Evolutionary conservation across 305 asterid genomes (phyloP).

Genomic region (Withania somnifera): DNA sequence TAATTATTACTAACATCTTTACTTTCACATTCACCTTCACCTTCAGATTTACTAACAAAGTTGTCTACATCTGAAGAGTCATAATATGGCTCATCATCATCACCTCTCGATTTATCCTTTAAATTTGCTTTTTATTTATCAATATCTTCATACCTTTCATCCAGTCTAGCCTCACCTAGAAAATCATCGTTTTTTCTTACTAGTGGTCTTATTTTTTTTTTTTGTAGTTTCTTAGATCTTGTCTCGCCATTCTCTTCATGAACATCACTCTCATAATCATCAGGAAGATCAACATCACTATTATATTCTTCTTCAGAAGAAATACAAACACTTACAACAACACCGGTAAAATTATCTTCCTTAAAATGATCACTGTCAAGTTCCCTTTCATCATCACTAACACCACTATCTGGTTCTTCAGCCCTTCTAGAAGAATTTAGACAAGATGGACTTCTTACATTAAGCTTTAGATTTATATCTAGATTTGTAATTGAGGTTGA

Average conservation of each 20-base stretch:
- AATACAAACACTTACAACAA: background rate
- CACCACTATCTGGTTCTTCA: background rate
- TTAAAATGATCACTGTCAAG: no score
- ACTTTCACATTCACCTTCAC: background rate
- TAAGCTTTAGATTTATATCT: no score
- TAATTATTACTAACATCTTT: background rate
- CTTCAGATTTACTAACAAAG: background rate
- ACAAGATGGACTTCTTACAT: background rate
- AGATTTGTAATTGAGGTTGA: background rate
- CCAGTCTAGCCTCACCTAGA: background rate
- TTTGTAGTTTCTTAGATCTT: background rate
- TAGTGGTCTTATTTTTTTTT: background rate
- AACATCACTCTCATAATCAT: background rate
- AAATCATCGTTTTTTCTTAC: background rate
- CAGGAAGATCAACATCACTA: no score
- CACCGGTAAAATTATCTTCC: background rate
- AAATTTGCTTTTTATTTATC: background rate
- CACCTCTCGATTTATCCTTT: background rate
- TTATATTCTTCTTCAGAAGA: no score
- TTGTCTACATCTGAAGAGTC: background rate
- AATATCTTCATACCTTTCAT: background rate
- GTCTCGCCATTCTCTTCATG: background rate
- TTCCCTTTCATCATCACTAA: no score
- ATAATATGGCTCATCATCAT: background rate
- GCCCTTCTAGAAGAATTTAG: background rate